Evolutionary conservation across 805 yeast genomes (phyloP).

Genomic region (Spathaspora gorwiae): DNA sequence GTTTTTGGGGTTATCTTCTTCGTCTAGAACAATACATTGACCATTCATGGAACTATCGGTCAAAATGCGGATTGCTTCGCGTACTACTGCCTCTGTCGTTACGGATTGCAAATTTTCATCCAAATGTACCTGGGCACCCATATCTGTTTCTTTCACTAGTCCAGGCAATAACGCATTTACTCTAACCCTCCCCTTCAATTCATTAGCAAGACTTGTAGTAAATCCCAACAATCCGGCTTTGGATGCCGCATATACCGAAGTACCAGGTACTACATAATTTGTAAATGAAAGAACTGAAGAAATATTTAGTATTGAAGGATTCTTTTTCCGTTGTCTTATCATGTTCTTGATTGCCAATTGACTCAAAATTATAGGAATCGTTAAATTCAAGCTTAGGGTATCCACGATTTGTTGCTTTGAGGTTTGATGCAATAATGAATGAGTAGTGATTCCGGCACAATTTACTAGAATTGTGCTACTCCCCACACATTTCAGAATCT

Average conservation of each 20-base stretch:
- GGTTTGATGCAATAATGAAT: slow-evolving; percentile 44
- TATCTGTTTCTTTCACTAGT: slow-evolving; percentile 58
- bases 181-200: slow-evolving; percentile 51
- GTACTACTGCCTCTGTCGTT: slow-evolving; percentile 23
- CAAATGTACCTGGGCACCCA: slow-evolving; percentile 38
- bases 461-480: slow-evolving; percentile 46
- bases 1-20: background rate
- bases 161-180: slow-evolving; percentile 72
- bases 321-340: slow-evolving; percentile 24
- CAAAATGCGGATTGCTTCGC: slow-evolving; percentile 18
- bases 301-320: slow-evolving; percentile 50
- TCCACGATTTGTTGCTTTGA: slow-evolving; percentile 35
- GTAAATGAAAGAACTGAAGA: slow-evolving; percentile 58
- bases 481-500: slow-evolving; percentile 9
- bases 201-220: slow-evolving; percentile 55
- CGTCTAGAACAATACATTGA: slow-evolving; percentile 18
- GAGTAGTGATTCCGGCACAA: slow-evolving; percentile 65
- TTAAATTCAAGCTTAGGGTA: slow-evolving; percentile 52
- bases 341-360: slow-evolving; percentile 49
- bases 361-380: slow-evolving; percentile 57
- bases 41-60: slow-evolving; percentile 26
- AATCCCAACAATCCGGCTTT: slow-evolving; percentile 69
- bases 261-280: slow-evolving; percentile 42
- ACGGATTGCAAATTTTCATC: slow-evolving; percentile 18
- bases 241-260: slow-evolving; percentile 62